Base-by-base conservation (phyloP, 2,329 filamentous ascomycete genomes). In the Botryosphaeria agaves region DNA sequence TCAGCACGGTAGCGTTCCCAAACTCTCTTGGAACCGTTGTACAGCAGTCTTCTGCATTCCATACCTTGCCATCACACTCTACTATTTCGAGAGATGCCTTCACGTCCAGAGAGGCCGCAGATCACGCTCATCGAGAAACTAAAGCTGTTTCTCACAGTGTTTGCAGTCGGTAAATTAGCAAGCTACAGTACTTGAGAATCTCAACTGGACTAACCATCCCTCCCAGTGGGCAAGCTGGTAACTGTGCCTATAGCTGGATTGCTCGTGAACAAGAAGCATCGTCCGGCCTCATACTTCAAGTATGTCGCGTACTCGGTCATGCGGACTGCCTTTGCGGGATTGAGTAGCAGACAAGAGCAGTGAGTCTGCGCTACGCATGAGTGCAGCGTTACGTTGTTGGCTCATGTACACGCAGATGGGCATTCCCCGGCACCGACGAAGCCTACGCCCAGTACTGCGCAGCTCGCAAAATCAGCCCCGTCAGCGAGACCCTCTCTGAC, bases 401-500 rank as follows among this genome's bases (percentile, higher is more conserved):
- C 7, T 11, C 7, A 3, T 23, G 9, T 4, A 23, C 3, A 9
- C 7, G 21, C 12, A 23, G 21, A 23, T 23, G 21, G 21, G 9
- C 21, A 23, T 23, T 11, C 21, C 4, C 12, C 21, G 21, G 12
- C 38, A 55, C 41, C 38, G 47, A 53, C 14, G 35, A 44, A 1
- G 40, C 34, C 7, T 61, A 59, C 35, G 36, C 49, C 17, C 38
- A 48, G 14, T 46, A 52, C 26, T 49, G 50, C 19, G 43, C 50
- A 18, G 42, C 48, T 18, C 39, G 47, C 15, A 42, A 44, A 6
- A 48, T 59, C 35, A 38, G 47, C 5, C 54, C 57, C 0, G 47
- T 56, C 15, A 55, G 41, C 27, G 45, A 52, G 12, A 50, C 48
- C 2, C 42, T 60, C 2, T 35, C 47, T 0, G 51, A 55, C 29